Percentiles rank a stretch among this genome's conserved stretches.
Conservation (phyloP, 805 yeast species). For the Schizosaccharomyces cryophilus region DNA sequence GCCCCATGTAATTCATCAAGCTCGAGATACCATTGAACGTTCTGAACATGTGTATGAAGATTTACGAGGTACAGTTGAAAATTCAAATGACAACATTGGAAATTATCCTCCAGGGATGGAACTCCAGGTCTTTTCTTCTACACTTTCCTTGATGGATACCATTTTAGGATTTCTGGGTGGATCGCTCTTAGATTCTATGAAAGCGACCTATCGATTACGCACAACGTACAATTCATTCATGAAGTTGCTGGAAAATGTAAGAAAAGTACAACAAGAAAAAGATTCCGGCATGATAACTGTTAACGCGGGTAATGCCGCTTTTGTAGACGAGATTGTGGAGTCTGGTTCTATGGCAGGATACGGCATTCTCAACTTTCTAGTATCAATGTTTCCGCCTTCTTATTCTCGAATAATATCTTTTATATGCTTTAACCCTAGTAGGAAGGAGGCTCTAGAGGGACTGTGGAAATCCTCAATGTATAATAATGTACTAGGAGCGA, state of each 20-base stretch:
- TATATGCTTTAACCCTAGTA: conserved; percentile 74
- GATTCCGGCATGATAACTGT: background rate
- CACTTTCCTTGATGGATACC: conserved; percentile 15
- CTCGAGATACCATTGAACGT: too few species aligned
- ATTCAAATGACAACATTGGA: background rate
- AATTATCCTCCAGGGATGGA: background rate
- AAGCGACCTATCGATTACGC: background rate
- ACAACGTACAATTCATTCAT: background rate
- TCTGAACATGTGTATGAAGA: background rate
- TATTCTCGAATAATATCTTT: conserved; percentile 75
- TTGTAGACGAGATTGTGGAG: background rate
- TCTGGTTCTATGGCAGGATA: conserved; percentile 21
- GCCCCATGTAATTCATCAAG: too few species aligned
- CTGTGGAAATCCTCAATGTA: conserved; percentile 63
- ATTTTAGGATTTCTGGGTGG: background rate
- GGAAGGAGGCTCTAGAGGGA: conserved; percentile 60
- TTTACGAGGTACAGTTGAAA: background rate
- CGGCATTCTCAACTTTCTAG: conserved; percentile 74
- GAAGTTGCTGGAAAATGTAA: background rate
- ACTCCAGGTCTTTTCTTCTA: conserved; percentile 6
- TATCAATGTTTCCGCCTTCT: conserved; percentile 77
- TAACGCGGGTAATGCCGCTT: background rate
- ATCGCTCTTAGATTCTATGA: background rate
- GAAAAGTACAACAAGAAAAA: background rate
- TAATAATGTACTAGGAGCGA: conserved; percentile 77